Percentiles rank a stretch among this genome's conserved stretches.
These are phyloP conservation scores for Starmerella floricola DNA, from an alignment of 805 yeast species.

Conservation along the genomic window DNA sequence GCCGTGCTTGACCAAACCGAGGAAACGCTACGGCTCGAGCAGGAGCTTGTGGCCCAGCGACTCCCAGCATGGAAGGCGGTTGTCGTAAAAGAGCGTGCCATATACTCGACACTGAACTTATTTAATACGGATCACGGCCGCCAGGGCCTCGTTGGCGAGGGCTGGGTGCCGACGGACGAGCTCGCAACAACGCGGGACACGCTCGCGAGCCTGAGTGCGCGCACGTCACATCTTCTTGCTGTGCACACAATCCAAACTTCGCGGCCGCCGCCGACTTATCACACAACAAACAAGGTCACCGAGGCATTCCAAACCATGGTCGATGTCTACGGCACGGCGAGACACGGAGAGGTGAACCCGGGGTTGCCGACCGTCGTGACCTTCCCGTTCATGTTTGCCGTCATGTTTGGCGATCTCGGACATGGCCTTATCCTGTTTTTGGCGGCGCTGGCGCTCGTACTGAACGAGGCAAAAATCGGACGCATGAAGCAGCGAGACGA, in stretches of 20 bases:
- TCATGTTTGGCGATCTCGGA: constrained; percentile 97
- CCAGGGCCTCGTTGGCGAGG: constrained; percentile 84
- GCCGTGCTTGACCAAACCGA: constrained; percentile 52
- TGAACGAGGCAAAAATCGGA: constrained; percentile 57
- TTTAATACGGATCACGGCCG: constrained; percentile 73
- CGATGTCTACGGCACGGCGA: constrained; percentile 90
- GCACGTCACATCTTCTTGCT: constrained; percentile 31
- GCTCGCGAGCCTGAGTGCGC: constrained; percentile 48
- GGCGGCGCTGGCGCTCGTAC: constrained; percentile 57
- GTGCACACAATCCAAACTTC: constrained; percentile 56
- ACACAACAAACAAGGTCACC: constrained; percentile 83
- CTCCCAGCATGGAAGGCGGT: constrained; percentile 60
- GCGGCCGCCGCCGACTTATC: constrained; percentile 86
- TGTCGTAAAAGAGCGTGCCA: constrained; percentile 67
- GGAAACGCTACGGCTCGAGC: constrained; percentile 59
- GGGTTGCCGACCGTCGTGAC: constrained; percentile 90
- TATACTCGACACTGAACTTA: constrained; percentile 62
- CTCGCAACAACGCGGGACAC: constrained; percentile 47
- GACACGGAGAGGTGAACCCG: constrained; percentile 90
- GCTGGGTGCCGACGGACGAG: constrained; percentile 83
- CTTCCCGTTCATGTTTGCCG: constrained; percentile 96
- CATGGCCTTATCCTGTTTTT: constrained; percentile 77
- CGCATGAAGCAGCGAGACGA: constrained; percentile 51
- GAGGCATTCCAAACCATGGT: constrained; percentile 83
- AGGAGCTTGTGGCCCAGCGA: constrained; percentile 62